Conservation (phyloP, 2,329 filamentous ascomycete genomes). For the Venturia asperata region DNA sequence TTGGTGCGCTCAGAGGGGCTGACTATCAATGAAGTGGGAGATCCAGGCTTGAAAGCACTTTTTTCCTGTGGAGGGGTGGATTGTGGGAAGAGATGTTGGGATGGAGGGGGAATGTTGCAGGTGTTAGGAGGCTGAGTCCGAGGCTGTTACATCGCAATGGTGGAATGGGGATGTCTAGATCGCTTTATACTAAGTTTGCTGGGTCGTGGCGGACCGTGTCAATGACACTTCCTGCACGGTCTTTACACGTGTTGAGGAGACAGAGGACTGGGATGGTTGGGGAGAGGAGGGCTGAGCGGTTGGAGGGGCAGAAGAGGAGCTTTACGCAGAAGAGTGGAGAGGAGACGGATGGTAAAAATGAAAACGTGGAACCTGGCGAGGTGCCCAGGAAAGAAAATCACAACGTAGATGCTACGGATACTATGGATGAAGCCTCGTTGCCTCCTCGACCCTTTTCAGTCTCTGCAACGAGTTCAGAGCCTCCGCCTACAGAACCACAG, state of each 20-base stretch:
- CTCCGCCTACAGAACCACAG: too few species aligned
- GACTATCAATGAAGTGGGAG: too few species aligned
- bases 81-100: conserved; percentile 6
- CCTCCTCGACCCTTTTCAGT: neutral
- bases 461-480: neutral
- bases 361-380: too few species aligned
- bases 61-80: neutral
- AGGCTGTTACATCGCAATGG: too few species aligned
- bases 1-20: too few species aligned
- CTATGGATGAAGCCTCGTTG: neutral
- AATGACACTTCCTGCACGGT: neutral
- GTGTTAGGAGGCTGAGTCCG: neutral
- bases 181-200: neutral
- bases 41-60: too few species aligned
- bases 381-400: neutral
- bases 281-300: neutral
- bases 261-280: neutral
- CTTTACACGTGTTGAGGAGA: neutral
- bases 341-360: neutral
- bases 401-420: neutral
- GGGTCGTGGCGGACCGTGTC: neutral
- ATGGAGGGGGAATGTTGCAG: neutral
- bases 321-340: neutral
- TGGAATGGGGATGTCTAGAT: too few species aligned
- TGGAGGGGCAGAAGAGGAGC: neutral